phyloP scores from a whole-genome alignment of 441 rosid species.

The Arabidopsis hybrid region DNA sequence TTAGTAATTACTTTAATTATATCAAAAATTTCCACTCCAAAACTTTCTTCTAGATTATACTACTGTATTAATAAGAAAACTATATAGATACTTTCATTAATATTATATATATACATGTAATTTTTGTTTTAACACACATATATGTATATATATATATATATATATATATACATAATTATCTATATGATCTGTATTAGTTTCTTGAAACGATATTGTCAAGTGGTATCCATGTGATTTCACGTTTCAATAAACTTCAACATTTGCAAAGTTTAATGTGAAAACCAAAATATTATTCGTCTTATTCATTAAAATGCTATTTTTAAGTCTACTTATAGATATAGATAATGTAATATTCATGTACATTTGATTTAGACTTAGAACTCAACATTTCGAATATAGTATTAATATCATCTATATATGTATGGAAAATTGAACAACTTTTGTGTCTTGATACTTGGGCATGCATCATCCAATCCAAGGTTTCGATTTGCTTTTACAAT shows the following conservation, averaged over 20 bases:
- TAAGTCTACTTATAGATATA: background rate
- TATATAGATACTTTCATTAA: no score
- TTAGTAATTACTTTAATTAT: background rate
- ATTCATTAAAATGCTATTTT: background rate
- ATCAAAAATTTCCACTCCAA: conserved; percentile 2
- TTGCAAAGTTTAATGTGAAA: background rate
- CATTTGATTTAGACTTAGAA: background rate
- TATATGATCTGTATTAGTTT: background rate
- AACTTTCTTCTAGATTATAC: background rate
- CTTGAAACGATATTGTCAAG: background rate
- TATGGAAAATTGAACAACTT: conserved; percentile 39
- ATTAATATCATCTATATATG: background rate
- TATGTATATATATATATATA: no score
- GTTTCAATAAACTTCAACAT: background rate
- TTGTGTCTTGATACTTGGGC: conserved; percentile 32
- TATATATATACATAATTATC: no score
- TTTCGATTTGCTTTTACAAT: conserved; percentile 40
- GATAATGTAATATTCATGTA: background rate
- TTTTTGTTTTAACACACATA: no score
- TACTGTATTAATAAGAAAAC: background rate
- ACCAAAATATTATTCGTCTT: background rate
- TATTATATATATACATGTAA: no score
- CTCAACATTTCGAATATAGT: background rate
- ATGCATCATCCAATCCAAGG: conserved; percentile 43
- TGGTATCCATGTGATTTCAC: background rate